Evolutionary conservation across 495 filamentous ascomycete species (phyloP).

Genomic region (Aspergillus campestris): DNA sequence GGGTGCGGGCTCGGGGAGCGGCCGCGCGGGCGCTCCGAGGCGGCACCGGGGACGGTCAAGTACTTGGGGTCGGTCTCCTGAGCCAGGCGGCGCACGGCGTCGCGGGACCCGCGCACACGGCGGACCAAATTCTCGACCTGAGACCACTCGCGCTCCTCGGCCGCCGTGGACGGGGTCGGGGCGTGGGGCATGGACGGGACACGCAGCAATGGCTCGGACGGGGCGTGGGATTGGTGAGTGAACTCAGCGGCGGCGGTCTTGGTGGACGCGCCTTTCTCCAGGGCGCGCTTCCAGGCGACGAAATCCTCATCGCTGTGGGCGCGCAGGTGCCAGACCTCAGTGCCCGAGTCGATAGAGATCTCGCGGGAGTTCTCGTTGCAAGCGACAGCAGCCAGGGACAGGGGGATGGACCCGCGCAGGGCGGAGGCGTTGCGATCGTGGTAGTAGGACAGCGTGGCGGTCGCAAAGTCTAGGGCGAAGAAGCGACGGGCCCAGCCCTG

Average conservation of each 20-base stretch:
- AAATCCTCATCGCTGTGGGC: constrained; percentile 78
- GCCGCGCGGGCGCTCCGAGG: constrained; percentile 21
- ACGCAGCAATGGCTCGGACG: constrained; percentile 24
- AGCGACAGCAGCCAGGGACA: constrained; percentile 82
- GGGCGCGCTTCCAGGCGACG: constrained; percentile 70
- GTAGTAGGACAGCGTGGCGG: constrained; percentile 90
- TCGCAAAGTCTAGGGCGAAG: constrained; percentile 88
- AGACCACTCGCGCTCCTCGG: constrained; percentile 77
- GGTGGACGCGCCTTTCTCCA: constrained; percentile 71
- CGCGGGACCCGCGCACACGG: constrained; percentile 75
- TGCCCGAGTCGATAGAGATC: constrained; percentile 93
- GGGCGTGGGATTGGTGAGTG: constrained; percentile 2
- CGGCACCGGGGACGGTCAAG: constrained; percentile 17
- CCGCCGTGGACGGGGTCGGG: constrained; percentile 18
- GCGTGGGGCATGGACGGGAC: constrained; percentile 17
- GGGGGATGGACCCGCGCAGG: constrained; percentile 81
- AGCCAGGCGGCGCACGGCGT: constrained; percentile 76
- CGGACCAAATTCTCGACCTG: constrained; percentile 76
- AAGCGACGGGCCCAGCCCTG: constrained; percentile 90
- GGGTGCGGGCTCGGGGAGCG: constrained; percentile 34
- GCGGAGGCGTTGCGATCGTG: constrained; percentile 86
- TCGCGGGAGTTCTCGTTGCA: constrained; percentile 79
- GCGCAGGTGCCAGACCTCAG: constrained; percentile 94
- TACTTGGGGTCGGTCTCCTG: constrained; percentile 70
- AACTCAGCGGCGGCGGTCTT: constrained; percentile 17